These are phyloP conservation scores for Alopecurus myosuroides DNA, from an alignment of 176 grass and related monocot species.

Conservation along the genomic window DNA sequence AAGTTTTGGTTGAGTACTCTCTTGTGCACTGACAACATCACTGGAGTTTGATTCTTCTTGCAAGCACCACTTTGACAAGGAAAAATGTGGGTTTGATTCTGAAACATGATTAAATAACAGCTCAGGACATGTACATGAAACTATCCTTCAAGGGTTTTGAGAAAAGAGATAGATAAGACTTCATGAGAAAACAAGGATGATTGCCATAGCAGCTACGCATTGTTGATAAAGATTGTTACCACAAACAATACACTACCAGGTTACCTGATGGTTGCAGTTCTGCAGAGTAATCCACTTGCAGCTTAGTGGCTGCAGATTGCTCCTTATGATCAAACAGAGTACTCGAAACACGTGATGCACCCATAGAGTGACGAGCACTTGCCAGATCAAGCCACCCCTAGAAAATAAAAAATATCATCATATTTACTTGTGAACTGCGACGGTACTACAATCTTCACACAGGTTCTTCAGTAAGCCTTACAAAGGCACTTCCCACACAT, in stretches of 20 bases:
- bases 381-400: constrained; percentile 90
- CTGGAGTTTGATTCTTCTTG: constrained; percentile 27
- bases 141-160: background rate
- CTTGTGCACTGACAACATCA: constrained; percentile 12
- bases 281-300: constrained; percentile 45
- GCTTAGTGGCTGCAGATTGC: constrained; percentile 63
- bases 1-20: constrained; percentile 40
- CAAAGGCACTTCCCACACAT: background rate
- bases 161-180: background rate
- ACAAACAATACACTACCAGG: background rate
- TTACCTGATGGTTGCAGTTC: constrained; percentile 40
- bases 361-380: constrained; percentile 84
- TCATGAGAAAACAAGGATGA: background rate
- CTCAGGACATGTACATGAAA: background rate
- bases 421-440: background rate
- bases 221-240: background rate
- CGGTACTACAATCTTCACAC: background rate
- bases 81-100: constrained; percentile 47
- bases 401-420: background rate
- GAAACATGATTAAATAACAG: constrained; percentile 14
- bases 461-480: background rate
- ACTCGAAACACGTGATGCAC: constrained; percentile 66
- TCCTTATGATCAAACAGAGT: constrained; percentile 62
- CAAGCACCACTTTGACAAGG: constrained; percentile 59
- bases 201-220: background rate